A percentile compares a stretch with the other conserved stretches of the same genome.
phyloP scores from a whole-genome alignment of 768 basidiomycete genomes.

The Tricholoma sp. region DNA sequence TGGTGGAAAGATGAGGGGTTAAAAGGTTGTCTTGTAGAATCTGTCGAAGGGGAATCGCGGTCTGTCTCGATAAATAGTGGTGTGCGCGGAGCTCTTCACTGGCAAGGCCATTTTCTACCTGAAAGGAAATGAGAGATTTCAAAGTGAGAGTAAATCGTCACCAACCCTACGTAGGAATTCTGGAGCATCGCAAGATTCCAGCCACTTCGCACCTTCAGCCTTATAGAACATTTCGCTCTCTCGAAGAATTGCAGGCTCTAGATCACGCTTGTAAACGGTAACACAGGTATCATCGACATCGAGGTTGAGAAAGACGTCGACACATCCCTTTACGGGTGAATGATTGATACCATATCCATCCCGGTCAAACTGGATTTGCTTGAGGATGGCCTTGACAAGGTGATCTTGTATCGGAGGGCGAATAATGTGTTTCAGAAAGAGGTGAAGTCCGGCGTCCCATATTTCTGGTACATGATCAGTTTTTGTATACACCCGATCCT shows the following conservation, averaged over 20 bases:
- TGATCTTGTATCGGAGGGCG: slow-evolving; percentile 78
- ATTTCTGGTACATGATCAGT: slow-evolving; percentile 73
- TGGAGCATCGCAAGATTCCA: slow-evolving; percentile 73
- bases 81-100: slow-evolving; percentile 82
- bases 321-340: slow-evolving; percentile 85
- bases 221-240: slow-evolving; percentile 80
- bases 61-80: slow-evolving; percentile 80
- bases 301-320: slow-evolving; percentile 78
- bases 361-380: slow-evolving; percentile 86
- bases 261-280: slow-evolving; percentile 75
- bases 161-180: slow-evolving; percentile 69
- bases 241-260: slow-evolving; percentile 77
- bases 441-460: slow-evolving; percentile 72
- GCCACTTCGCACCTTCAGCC: slow-evolving; percentile 62
- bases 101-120: slow-evolving; percentile 79
- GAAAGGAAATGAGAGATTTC: not conserved
- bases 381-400: slow-evolving; percentile 75
- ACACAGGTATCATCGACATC: slow-evolving; percentile 40
- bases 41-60: slow-evolving; percentile 58
- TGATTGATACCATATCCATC: slow-evolving; percentile 88
- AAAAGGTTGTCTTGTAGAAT: slow-evolving; percentile 79
- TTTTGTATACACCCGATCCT: slow-evolving; percentile 91
- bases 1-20: slow-evolving; percentile 64
- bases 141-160: slow-evolving; percentile 30
- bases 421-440: slow-evolving; percentile 83